phyloP scores from a whole-genome alignment of 306 rosid species.

The Trifolium subterraneum region DNA sequence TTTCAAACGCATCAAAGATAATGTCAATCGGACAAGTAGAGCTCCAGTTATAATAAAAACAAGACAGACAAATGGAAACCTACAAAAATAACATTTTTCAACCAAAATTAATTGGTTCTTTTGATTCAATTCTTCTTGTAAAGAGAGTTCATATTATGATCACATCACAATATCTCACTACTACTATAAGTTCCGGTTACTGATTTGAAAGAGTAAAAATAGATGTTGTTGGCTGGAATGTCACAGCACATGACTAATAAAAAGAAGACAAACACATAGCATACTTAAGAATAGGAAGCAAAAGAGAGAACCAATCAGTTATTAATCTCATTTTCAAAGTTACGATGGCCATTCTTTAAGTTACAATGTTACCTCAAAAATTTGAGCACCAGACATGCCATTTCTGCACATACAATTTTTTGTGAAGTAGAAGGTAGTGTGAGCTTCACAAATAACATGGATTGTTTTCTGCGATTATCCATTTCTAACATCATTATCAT shows the following conservation, averaged over 20 bases:
- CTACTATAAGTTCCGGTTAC: not conserved
- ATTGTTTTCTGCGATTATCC: conserved; percentile 2
- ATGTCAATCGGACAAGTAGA: too few relatives aligned
- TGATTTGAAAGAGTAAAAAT: conserved; percentile 21
- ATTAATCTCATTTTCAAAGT: conserved; percentile 27
- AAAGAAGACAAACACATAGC: not conserved
- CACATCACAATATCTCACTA: conserved; percentile 12
- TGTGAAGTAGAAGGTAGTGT: not conserved
- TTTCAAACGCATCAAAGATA: too few relatives aligned
- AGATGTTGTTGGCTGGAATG: not conserved
- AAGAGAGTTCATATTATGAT: too few relatives aligned
- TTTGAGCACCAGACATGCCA: conserved; percentile 27
- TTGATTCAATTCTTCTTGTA: too few relatives aligned
- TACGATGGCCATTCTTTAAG: conserved; percentile 24
- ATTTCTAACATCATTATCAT: conserved; percentile 31
- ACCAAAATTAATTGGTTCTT: too few relatives aligned
- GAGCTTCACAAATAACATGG: conserved; percentile 30
- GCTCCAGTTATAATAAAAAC: too few relatives aligned
- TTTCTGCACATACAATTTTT: conserved; percentile 7
- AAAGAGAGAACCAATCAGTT: not conserved
- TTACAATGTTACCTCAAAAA: conserved; percentile 27
- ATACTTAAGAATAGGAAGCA: not conserved
- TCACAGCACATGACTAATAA: conserved; percentile 8
- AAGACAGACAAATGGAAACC: too few relatives aligned
- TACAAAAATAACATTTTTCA: too few relatives aligned